Base-by-base conservation (phyloP, 768 basidiomycete species). In the Trametes cubensis region DNA sequence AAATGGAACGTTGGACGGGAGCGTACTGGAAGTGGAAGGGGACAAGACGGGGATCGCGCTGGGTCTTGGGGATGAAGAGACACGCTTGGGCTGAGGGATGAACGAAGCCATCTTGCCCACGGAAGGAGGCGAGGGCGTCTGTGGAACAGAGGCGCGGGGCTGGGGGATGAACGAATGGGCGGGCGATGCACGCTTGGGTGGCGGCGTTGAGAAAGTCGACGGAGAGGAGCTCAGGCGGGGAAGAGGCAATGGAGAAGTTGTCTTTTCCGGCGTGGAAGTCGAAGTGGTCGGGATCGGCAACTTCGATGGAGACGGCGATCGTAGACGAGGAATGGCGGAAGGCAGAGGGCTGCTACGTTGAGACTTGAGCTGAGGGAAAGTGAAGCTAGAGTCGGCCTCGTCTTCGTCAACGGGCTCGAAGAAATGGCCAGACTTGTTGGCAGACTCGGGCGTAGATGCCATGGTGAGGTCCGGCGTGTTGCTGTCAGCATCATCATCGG, bases 131-230 rank as follows among this genome's bases (percentile, higher is more conserved):
- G 80, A 42, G 75, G 80, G 61, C 79, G 78, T 74, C 39, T 74
- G 70, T 42, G 69, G 48, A 3, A 80, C 80, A 11, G 65, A 41
- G 21, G 26, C 71, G 42, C 80, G 73, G 8, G 82, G 79, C 60
- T 88, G 88, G 46, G 87, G 86, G 50, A 89, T 87, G 67, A 85
- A 85, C 6, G 88, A 84, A 7, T 82, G 77, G 39, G 75, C 68
- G 5, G 71, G 67, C 18, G 78, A 78, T 6, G 76, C 79, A 58
- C 83, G 84, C 72, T 83, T 86, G 23, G 74, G 76, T 4, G 85
- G 82, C 45, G 85, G 83, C 0, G 84, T 85, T 20, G 77, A 71
- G 66, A 79, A 81, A 6, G 75, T 67, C 26, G 56, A 39, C 11
- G 61, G 69, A 62, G 77, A 66, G 68, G 69, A 23, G 70, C 46